phyloP scores from a whole-genome alignment of 2,329 filamentous ascomycete species.

The Phyllosticta ampelicida region DNA sequence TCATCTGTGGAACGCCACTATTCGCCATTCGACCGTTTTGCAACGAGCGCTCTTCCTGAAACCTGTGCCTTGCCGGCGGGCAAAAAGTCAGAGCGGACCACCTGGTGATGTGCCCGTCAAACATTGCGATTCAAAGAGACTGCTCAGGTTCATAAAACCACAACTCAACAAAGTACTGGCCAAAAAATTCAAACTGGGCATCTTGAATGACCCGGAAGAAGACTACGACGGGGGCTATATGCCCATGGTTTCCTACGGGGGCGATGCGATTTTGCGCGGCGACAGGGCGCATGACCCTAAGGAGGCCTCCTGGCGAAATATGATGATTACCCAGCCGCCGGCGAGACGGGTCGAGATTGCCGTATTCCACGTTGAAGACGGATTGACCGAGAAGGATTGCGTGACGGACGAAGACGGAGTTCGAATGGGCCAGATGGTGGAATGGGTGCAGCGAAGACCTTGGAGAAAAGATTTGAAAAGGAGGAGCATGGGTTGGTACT shows the following conservation, averaged over 20 bases:
- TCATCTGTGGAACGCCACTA: neutral
- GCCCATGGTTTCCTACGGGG: conserved; percentile 4
- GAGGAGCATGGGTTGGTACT: conserved; percentile 7
- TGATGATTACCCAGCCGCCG: conserved; percentile 7
- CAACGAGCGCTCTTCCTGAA: conserved; percentile 6
- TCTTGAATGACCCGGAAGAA: conserved; percentile 2
- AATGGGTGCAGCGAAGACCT: neutral
- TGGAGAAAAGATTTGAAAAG: neutral
- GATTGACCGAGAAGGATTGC: conserved; percentile 1
- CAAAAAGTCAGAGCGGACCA: neutral
- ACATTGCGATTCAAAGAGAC: neutral
- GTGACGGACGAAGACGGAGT: conserved; percentile 4
- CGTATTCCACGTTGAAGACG: neutral
- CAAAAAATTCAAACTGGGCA: conserved; percentile 1
- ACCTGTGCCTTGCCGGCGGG: neutral
- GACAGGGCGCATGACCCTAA: neutral
- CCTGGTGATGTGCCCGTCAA: neutral
- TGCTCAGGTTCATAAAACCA: neutral
- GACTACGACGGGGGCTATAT: conserved; percentile 7
- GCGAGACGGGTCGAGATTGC: conserved; percentile 6
- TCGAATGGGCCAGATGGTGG: conserved; percentile 2
- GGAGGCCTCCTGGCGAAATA: conserved; percentile 4
- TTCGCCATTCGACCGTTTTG: neutral
- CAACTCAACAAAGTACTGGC: neutral
- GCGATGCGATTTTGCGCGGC: neutral